Evolutionary conservation across 2,329 filamentous ascomycete genomes (phyloP).

Genomic region (Pseudopithomyces maydicus): DNA sequence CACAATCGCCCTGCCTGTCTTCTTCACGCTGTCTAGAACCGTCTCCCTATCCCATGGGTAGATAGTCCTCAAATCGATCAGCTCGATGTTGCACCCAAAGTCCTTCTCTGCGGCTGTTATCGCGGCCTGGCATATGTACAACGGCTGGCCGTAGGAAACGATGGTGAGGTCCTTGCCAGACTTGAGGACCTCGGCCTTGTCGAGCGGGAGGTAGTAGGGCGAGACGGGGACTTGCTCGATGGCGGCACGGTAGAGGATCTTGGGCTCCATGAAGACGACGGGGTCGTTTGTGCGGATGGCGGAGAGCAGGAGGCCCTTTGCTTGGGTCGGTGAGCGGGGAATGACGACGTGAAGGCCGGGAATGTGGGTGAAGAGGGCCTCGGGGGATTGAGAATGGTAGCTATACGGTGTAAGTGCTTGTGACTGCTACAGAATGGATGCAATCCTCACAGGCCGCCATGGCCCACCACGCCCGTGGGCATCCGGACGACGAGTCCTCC

Average conservation of each 20-base stretch:
- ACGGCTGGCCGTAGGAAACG: conserved; percentile 85
- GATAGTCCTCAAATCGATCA: conserved; percentile 85
- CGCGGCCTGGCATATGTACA: conserved; percentile 82
- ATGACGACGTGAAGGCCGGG: conserved; percentile 85
- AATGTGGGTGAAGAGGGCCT: conserved; percentile 85
- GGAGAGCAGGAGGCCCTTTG: conserved; percentile 82
- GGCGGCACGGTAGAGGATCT: conserved; percentile 87
- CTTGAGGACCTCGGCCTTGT: conserved; percentile 83
- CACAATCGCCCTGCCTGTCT: conserved; percentile 84
- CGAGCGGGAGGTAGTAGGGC: conserved; percentile 81
- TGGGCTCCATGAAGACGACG: conserved; percentile 92
- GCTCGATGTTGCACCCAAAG: conserved; percentile 75
- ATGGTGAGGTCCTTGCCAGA: conserved; percentile 80
- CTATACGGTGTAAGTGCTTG: conserved; percentile 33
- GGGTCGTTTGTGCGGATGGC: conserved; percentile 81
- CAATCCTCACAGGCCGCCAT: conserved; percentile 70
- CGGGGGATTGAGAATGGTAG: conserved; percentile 89
- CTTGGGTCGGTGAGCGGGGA: conserved; percentile 83
- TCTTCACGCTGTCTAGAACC: conserved; percentile 79
- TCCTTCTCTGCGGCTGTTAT: conserved; percentile 77
- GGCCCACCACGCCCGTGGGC: conserved; percentile 88
- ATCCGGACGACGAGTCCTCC: conserved; percentile 87
- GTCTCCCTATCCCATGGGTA: conserved; percentile 91
- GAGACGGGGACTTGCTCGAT: conserved; percentile 88
- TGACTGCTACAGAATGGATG: background rate